phyloP scores from a whole-genome alignment of 2,329 filamentous ascomycete species.

The Clarireedia paspali region DNA sequence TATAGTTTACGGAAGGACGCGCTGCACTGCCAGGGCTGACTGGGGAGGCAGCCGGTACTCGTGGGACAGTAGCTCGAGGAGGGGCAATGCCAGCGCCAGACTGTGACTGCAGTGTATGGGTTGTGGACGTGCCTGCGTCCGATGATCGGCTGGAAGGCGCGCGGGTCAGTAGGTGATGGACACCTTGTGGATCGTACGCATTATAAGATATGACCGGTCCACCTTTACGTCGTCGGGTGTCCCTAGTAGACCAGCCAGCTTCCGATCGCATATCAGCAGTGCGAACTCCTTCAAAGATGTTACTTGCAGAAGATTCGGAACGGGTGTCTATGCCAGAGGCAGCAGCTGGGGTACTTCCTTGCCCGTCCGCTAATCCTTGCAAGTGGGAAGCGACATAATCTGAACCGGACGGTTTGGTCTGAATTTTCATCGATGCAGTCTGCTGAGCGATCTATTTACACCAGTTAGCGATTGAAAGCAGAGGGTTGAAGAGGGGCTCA shows the following conservation, averaged over 20 bases:
- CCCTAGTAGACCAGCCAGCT: conserved; percentile 7
- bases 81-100: too few species aligned
- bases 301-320: conserved; percentile 16
- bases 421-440: not conserved
- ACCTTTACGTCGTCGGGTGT: conserved; percentile 7
- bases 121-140: too few species aligned
- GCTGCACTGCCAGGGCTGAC: too few species aligned
- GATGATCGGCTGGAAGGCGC: not conserved
- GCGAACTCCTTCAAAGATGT: conserved; percentile 14
- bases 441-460: not conserved
- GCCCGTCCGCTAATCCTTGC: not conserved
- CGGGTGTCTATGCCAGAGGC: not conserved
- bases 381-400: conserved; percentile 5
- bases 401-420: not conserved
- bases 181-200: conserved; percentile 14
- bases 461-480: not conserved
- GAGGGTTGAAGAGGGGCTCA: not conserved
- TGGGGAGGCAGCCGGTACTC: too few species aligned
- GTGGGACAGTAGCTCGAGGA: too few species aligned
- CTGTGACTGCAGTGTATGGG: too few species aligned
- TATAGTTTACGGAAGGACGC: too few species aligned
- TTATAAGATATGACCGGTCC: conserved; percentile 6
- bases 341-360: too few species aligned
- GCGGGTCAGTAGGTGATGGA: not conserved
- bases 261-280: not conserved